Evolutionary conservation across 352 stramenopile species (phyloP).

Genomic region (Globisporangium nunn): DNA sequence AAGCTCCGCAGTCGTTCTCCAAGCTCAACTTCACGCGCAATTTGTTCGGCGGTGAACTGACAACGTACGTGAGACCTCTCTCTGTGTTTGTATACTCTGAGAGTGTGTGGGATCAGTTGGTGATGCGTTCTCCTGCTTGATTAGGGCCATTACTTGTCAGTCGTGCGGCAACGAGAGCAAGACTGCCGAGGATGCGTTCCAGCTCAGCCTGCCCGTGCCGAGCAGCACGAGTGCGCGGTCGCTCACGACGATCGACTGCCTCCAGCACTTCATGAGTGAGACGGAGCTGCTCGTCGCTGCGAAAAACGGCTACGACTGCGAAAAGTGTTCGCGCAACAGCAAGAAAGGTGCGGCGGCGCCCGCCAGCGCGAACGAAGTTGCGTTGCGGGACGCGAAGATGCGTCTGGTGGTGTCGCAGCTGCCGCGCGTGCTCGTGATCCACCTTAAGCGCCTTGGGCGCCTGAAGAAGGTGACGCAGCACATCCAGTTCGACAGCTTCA

Average conservation of each 20-base stretch:
- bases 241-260: conserved; percentile 33
- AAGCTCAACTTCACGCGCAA: conserved; percentile 54
- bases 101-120: too few relatives aligned
- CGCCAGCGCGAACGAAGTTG: conserved; percentile 17
- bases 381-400: conserved; percentile 48
- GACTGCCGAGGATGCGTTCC: conserved; percentile 53
- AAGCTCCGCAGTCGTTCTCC: conserved; percentile 16
- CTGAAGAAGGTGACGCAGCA: conserved; percentile 60
- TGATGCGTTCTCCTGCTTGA: too few relatives aligned
- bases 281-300: conserved; percentile 36
- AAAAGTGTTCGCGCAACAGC: conserved; percentile 52
- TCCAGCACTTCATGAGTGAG: conserved; percentile 41
- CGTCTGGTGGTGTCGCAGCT: conserved; percentile 39
- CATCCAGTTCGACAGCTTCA: conserved; percentile 43
- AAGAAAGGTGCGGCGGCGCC: too few relatives aligned
- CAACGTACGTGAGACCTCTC: conserved; percentile 40
- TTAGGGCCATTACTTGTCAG: conserved; percentile 35
- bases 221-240: conserved; percentile 9
- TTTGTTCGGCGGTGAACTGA: conserved; percentile 48
- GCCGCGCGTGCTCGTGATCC: conserved; percentile 53
- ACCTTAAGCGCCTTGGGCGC: conserved; percentile 56
- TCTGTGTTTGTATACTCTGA: too few relatives aligned
- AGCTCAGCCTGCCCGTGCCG: conserved; percentile 52
- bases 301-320: conserved; percentile 69
- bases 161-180: conserved; percentile 41